Percentiles rank a stretch among this genome's conserved stretches.
Conservation (phyloP, 2,329 filamentous ascomycete genomes). For the Penicillium fuscoglaucum region DNA sequence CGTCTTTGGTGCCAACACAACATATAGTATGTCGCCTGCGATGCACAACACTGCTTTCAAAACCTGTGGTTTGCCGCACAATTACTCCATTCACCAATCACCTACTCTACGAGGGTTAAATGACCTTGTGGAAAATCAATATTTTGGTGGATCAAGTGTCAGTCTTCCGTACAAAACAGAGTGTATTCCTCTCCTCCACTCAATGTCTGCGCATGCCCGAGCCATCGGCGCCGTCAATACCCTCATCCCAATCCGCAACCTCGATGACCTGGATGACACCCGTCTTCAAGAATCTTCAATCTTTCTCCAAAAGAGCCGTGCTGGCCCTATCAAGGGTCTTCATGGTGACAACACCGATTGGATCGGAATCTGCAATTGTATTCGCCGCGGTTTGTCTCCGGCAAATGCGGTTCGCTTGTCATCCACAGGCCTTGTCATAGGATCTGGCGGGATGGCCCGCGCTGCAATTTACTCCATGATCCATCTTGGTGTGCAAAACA, state of each 20-base stretch:
- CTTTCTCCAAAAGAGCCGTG: conserved; percentile 60
- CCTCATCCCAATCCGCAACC: conserved; percentile 66
- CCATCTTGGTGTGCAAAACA: conserved; percentile 40
- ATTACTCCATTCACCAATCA: conserved; percentile 65
- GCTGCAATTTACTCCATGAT: conserved; percentile 45
- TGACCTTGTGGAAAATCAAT: conserved; percentile 62
- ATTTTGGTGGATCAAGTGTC: conserved; percentile 71
- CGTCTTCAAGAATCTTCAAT: conserved; percentile 58
- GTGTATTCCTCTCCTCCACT: conserved; percentile 63
- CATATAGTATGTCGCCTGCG: conserved; percentile 71
- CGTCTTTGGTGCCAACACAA: conserved; percentile 71
- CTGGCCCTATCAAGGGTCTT: conserved; percentile 66
- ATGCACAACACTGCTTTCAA: conserved; percentile 74
- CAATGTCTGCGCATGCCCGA: conserved; percentile 69
- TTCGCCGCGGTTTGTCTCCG: conserved; percentile 70
- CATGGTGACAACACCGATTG: conserved; percentile 82
- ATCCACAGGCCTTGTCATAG: conserved; percentile 61
- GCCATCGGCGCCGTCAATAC: conserved; percentile 78
- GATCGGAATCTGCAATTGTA: conserved; percentile 73
- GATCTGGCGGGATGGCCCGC: conserved; percentile 55
- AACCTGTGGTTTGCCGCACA: conserved; percentile 67
- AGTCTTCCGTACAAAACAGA: conserved; percentile 74
- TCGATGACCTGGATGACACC: conserved; percentile 53
- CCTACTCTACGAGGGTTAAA: conserved; percentile 63
- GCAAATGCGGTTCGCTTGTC: conserved; percentile 63